Percentiles rank a stretch among this genome's conserved stretches.
phyloP scores from a whole-genome alignment of 306 rosid species.

The Urtica urens region DNA sequence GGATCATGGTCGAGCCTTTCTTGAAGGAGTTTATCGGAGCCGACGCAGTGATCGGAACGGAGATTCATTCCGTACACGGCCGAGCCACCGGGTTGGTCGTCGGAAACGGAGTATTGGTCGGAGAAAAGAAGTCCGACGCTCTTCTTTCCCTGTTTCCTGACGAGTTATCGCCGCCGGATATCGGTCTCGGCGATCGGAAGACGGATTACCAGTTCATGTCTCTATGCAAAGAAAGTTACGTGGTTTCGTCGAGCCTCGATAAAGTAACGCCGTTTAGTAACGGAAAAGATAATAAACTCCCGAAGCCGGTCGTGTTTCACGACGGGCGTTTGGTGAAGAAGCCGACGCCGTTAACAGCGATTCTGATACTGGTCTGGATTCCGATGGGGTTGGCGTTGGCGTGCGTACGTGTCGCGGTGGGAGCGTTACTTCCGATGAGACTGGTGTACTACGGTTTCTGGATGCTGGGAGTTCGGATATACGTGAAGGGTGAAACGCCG shows the following conservation, averaged over 20 bases:
- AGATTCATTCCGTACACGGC: constrained; percentile 31
- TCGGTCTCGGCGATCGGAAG: constrained; percentile 71
- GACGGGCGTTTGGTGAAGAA: constrained; percentile 69
- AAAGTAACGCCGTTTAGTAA: no score
- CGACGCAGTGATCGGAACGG: constrained; percentile 62
- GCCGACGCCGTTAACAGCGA: constrained; percentile 53
- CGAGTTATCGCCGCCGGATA: constrained; percentile 32
- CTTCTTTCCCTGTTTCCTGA: constrained; percentile 38
- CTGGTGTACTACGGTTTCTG: constrained; percentile 51
- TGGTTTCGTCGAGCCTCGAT: constrained; percentile 38
- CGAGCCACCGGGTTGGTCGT: constrained; percentile 64
- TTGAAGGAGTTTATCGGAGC: constrained; percentile 57
- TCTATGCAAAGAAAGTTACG: constrained; percentile 67
- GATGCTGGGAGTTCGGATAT: constrained; percentile 65
- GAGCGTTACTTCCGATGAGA: constrained; percentile 65
- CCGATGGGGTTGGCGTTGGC: constrained; percentile 65
- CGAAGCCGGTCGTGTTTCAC: constrained; percentile 74
- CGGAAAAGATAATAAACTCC: constrained; percentile 43
- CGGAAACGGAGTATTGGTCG: constrained; percentile 51
- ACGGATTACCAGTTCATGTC: constrained; percentile 72
- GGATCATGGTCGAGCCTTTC: constrained; percentile 73
- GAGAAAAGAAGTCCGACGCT: constrained; percentile 47
- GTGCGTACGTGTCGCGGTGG: constrained; percentile 52
- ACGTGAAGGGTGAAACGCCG: constrained; percentile 57
- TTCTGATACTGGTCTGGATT: constrained; percentile 56